Conservation (phyloP, 108 stramenopile genomes). For the Nitzschia palea region DNA sequence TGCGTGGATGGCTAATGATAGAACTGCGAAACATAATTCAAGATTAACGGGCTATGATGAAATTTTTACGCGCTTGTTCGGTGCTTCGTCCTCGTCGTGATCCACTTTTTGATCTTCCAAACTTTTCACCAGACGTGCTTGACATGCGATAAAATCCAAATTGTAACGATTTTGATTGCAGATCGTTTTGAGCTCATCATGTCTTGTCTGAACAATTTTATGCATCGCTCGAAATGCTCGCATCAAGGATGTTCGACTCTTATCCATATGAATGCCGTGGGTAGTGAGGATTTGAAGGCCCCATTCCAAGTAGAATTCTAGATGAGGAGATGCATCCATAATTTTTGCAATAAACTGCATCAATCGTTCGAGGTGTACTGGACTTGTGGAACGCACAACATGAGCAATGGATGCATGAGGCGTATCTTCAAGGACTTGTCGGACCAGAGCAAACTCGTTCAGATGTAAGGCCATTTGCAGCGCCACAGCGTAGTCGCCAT, state of each 20-base stretch:
- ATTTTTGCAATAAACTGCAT: slow-evolving; percentile 75
- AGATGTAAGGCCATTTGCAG: slow-evolving; percentile 83
- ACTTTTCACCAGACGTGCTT: slow-evolving; percentile 32
- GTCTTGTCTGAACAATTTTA: slow-evolving; percentile 65
- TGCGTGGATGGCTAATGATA: slow-evolving; percentile 5
- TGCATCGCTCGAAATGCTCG: slow-evolving; percentile 78
- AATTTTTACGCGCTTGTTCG: too few species aligned
- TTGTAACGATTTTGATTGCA: slow-evolving; percentile 82
- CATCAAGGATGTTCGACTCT: slow-evolving; percentile 72
- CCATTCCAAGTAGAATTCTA: slow-evolving; percentile 89
- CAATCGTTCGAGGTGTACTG: slow-evolving; percentile 72
- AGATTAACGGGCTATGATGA: too few species aligned
- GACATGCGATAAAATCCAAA: slow-evolving; percentile 73
- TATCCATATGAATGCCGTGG: slow-evolving; percentile 84
- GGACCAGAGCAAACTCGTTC: slow-evolving; percentile 80
- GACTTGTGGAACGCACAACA: slow-evolving; percentile 72
- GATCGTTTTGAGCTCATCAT: slow-evolving; percentile 73
- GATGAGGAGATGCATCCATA: slow-evolving; percentile 81
- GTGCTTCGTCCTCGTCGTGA: neutral
- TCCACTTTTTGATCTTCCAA: neutral
- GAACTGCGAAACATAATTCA: too few species aligned
- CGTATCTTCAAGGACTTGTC: slow-evolving; percentile 75
- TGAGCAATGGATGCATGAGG: slow-evolving; percentile 72
- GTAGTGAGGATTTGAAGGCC: slow-evolving; percentile 71
- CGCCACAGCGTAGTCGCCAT: slow-evolving; percentile 67